Conservation (phyloP, 805 yeast genomes). For the Lipomyces kockii region DNA sequence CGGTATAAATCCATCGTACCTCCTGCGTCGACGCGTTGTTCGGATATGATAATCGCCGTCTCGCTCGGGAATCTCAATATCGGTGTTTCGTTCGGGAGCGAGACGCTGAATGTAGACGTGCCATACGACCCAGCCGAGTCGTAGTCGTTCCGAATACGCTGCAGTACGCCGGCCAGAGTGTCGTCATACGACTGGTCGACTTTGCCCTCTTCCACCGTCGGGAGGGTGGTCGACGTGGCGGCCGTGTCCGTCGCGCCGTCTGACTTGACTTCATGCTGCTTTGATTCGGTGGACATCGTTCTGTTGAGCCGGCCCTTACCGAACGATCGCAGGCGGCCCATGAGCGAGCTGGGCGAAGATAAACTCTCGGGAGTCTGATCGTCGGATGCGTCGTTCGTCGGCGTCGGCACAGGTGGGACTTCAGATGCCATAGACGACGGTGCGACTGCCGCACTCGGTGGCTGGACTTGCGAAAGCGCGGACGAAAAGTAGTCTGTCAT, state of each 20-base stretch:
- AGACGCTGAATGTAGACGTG: slow-evolving; percentile 26
- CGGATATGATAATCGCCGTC: slow-evolving; percentile 50
- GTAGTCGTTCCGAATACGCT: slow-evolving; percentile 29
- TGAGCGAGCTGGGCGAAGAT: slow-evolving; percentile 38
- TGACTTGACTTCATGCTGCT: slow-evolving; percentile 2
- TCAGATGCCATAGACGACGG: slow-evolving; percentile 18
- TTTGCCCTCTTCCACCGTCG: slow-evolving; percentile 29
- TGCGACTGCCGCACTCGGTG: slow-evolving; percentile 16
- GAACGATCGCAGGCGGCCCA: slow-evolving; percentile 43
- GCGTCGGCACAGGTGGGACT: slow-evolving; percentile 10
- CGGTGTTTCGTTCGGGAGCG: slow-evolving; percentile 46
- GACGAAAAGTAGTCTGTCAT: slow-evolving; percentile 37
- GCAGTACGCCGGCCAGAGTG: slow-evolving; percentile 37
- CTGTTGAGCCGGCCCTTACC: slow-evolving; percentile 40
- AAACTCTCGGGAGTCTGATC: slow-evolving; percentile 14
- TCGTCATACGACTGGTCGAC: slow-evolving; percentile 41
- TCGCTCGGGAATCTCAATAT: slow-evolving; percentile 44
- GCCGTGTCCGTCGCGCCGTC: slow-evolving; percentile 27
- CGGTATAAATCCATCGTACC: slow-evolving; percentile 52
- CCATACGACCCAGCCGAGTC: slow-evolving; percentile 17
- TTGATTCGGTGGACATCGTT: slow-evolving; percentile 19
- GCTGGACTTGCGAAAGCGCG: slow-evolving; percentile 21
- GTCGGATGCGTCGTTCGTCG: neutral
- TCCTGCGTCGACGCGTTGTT: slow-evolving; percentile 49
- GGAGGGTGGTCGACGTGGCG: slow-evolving; percentile 30